phyloP scores from a whole-genome alignment of 192 early-diverging fungal genomes.

The Coemansia sp. region DNA sequence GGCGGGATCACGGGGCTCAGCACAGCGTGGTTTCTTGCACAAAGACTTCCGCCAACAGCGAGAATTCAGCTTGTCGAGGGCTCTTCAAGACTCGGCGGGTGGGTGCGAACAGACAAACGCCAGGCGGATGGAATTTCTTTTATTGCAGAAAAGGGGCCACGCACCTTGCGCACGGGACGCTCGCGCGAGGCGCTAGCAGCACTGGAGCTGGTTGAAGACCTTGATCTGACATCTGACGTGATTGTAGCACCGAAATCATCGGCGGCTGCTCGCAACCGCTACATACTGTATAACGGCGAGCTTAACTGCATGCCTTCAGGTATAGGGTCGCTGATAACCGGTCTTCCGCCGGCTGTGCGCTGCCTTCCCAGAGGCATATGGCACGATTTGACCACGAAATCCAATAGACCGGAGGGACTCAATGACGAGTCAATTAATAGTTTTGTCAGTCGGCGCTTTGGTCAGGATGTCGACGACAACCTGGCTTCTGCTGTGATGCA shows the following conservation, averaged over 20 bases:
- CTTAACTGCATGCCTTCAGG: constrained; percentile 69
- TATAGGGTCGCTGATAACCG: constrained; percentile 46
- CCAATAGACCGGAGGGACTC: constrained; percentile 6
- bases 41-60: constrained; percentile 38
- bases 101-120: constrained; percentile 70
- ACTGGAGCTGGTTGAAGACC: constrained; percentile 72
- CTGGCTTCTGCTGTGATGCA: constrained; percentile 86
- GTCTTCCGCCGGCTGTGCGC: constrained; percentile 58
- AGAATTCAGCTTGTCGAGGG: constrained; percentile 74
- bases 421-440: constrained; percentile 82
- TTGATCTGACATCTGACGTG: constrained; percentile 60
- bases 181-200: constrained; percentile 63
- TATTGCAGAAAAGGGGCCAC: constrained; percentile 77
- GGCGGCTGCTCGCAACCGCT: constrained; percentile 77
- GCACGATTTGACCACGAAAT: constrained; percentile 23
- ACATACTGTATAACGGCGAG: constrained; percentile 67
- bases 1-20: constrained; percentile 90
- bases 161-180: constrained; percentile 74
- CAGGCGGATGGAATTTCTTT: constrained; percentile 34
- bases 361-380: constrained; percentile 56
- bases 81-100: constrained; percentile 74
- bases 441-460: constrained; percentile 80
- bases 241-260: constrained; percentile 61
- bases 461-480: constrained; percentile 68
- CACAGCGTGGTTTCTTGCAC: constrained; percentile 75